Evolutionary conservation across 2,329 filamentous ascomycete genomes (phyloP).

Genomic region (Zymoseptoria crescenta): DNA sequence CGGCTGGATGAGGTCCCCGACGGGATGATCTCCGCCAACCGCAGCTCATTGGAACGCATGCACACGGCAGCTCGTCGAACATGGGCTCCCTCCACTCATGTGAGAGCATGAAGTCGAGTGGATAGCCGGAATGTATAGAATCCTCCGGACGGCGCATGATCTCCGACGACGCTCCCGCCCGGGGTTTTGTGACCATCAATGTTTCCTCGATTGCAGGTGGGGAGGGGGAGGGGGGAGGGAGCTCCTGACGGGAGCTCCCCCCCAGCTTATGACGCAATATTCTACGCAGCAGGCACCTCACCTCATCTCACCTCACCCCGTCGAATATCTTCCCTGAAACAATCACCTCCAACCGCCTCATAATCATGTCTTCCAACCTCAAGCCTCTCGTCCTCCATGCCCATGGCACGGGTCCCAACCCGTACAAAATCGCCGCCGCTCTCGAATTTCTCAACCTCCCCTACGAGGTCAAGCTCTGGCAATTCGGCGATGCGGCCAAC

Average conservation of each 20-base stretch:
- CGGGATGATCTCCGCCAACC: too few relatives aligned
- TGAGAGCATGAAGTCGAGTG: too few relatives aligned
- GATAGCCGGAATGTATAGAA: too few relatives aligned
- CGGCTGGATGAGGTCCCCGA: background rate
- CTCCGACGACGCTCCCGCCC: too few relatives aligned
- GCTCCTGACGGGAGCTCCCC: too few relatives aligned
- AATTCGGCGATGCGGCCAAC: constrained; percentile 33
- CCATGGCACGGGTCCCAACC: constrained; percentile 37
- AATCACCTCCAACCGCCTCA: background rate
- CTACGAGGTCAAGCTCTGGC: constrained; percentile 37
- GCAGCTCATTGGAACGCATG: too few relatives aligned
- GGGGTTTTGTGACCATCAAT: too few relatives aligned
- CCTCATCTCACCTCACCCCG: background rate
- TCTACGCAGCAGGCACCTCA: background rate
- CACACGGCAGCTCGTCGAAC: too few relatives aligned
- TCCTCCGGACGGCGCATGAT: too few relatives aligned
- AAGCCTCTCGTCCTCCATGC: constrained; percentile 36
- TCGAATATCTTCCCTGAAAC: background rate
- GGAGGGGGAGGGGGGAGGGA: background rate
- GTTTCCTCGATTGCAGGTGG: background rate
- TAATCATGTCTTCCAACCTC: constrained; percentile 18
- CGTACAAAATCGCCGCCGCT: constrained; percentile 37
- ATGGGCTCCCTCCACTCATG: too few relatives aligned
- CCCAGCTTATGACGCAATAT: background rate
- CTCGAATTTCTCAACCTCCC: constrained; percentile 36